Conservation (phyloP, 129 eudicot genomes). For the Flaveria robusta region DNA sequence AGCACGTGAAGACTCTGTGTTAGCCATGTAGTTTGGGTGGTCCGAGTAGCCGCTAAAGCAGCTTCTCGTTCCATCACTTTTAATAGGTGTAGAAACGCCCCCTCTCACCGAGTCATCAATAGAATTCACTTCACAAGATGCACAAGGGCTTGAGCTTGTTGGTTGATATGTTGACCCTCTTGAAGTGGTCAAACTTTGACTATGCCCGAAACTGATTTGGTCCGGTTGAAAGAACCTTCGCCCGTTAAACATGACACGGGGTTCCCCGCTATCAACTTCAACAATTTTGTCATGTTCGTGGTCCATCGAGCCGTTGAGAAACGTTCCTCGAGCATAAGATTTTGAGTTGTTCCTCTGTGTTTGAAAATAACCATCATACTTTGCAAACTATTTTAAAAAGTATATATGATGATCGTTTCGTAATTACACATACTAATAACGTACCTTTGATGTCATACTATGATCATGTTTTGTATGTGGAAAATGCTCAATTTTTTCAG, state of each 20-base stretch:
- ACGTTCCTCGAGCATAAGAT: constrained; percentile 27
- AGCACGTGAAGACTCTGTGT: constrained; percentile 80
- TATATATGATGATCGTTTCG: neutral
- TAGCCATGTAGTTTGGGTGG: constrained; percentile 85
- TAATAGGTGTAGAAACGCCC: constrained; percentile 51
- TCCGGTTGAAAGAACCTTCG: constrained; percentile 51
- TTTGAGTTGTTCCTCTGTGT: constrained; percentile 61
- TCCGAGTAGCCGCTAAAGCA: constrained; percentile 63
- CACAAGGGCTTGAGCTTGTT: constrained; percentile 55
- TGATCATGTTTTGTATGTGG: constrained; percentile 39
- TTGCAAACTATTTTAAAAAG: neutral
- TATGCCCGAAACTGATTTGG: constrained; percentile 25
- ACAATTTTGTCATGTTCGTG: constrained; percentile 62
- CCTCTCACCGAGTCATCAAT: constrained; percentile 39
- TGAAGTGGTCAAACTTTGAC: constrained; percentile 66
- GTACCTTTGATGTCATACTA: constrained; percentile 52
- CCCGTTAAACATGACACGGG: constrained; percentile 37
- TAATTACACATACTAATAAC: neutral
- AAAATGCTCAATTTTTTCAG: constrained; percentile 70
- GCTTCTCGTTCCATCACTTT: constrained; percentile 65
- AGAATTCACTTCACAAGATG: constrained; percentile 76
- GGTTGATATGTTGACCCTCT: constrained; percentile 69
- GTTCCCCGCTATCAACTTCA: constrained; percentile 57
- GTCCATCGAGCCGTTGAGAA: constrained; percentile 18
- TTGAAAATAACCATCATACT: neutral